Conservation (phyloP, 768 basidiomycete species). For the Kwoniella dendrophila region DNA sequence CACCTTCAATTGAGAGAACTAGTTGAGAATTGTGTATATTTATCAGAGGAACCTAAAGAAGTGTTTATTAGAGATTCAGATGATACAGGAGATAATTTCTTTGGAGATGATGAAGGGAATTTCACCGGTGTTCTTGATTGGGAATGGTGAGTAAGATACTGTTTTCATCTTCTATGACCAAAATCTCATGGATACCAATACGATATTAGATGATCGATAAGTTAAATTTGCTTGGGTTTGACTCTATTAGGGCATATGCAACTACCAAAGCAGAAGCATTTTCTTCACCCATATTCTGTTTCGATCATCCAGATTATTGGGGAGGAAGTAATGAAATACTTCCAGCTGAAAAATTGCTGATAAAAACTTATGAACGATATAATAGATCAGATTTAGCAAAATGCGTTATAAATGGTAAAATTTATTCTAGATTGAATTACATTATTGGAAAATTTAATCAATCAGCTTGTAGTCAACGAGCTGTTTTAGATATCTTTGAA, state of each 20-base stretch:
- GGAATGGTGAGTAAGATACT: slow-evolving; percentile 36
- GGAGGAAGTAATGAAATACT: slow-evolving; percentile 1
- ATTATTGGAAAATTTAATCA: neutral
- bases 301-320: neutral
- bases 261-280: slow-evolving; percentile 26
- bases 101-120: slow-evolving; percentile 38
- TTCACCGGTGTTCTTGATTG: slow-evolving; percentile 49
- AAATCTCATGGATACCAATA: neutral
- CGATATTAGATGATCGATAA: too few relatives aligned
- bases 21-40: slow-evolving; percentile 1
- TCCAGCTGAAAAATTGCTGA: slow-evolving; percentile 1
- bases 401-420: slow-evolving; percentile 20
- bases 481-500: neutral
- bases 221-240: too few relatives aligned
- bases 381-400: slow-evolving; percentile 17
- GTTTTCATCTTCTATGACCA: neutral
- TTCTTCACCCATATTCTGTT: slow-evolving; percentile 3
- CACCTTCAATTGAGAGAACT: slow-evolving; percentile 12
- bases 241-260: slow-evolving; percentile 13
- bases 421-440: slow-evolving; percentile 9
- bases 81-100: slow-evolving; percentile 43
- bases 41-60: neutral
- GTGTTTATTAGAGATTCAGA: slow-evolving; percentile 37
- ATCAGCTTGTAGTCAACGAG: neutral
- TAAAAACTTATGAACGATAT: slow-evolving; percentile 5